Evolutionary conservation across 129 eudicot genomes (phyloP), one percentile per base, ranked within the genome.

Genomic region (Glebionis coronaria): DNA sequence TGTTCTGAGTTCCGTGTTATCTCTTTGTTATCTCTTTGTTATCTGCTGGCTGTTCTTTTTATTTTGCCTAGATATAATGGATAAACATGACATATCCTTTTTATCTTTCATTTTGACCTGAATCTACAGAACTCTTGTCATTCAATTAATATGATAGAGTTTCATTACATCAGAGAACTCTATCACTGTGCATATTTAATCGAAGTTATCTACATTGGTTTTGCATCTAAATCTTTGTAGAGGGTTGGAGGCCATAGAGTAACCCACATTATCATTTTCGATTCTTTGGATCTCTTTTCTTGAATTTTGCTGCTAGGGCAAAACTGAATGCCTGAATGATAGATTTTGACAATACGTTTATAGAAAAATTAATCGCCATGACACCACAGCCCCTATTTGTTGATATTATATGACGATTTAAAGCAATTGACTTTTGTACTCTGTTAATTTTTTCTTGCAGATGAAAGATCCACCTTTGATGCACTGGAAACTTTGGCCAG

Each of bases 401-500:
- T 71, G 50, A 19, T 40, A 47, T 16, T 28, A 31, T 19, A 16
- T 47, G 31, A 50, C 23, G 42, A 18, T 38, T 62, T 20, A 46
- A 62, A 44, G 49, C 49, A 8, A 64, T 64, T 64, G 49, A 73
- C 21, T 53, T 61, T 56, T 28, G 61, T 52, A 25, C 5, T 55
- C 38, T 57, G 45, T 46, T 45, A 25, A 40, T 28, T 69, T 55
- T 65, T 74, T 61, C 74, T 40, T 79, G 77, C 46, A 93, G 98
- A 88, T 82, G 95, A 93, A 61, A 81, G 28, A 57, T 72, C 88
- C 77, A 83, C 87, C 40, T 83, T 93, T 51, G 90, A 89, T 74
- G 97, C 98, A n/a, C 54, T 93, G 76, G 92, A 93, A 74, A 68
- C 95, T 44, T 79, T 93, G 76, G 97, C 97, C 65, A 90, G 87